phyloP scores from a whole-genome alignment of 1,139 yeast species.

The Blastobotrys buckinghamii region DNA sequence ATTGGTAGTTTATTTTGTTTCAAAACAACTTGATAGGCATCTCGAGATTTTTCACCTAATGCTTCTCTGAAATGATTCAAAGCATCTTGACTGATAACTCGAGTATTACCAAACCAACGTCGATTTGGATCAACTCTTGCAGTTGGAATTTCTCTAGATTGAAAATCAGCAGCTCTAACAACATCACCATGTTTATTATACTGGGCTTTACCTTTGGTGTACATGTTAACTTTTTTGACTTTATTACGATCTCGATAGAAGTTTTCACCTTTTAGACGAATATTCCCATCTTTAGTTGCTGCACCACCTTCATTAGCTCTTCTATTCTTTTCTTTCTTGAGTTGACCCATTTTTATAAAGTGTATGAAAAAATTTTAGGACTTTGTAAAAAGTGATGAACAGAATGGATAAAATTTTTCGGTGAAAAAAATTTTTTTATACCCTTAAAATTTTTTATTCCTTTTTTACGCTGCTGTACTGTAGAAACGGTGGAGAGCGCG shows the following conservation, averaged over 20 bases:
- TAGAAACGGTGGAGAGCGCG: too few relatives aligned
- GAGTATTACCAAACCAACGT: slow-evolving; percentile 95
- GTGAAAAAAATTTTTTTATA: slow-evolving; percentile 2
- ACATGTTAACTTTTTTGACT: slow-evolving; percentile 86
- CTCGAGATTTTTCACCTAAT: slow-evolving; percentile 78
- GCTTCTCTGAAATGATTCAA: slow-evolving; percentile 91
- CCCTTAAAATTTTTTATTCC: neutral
- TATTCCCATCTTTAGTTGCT: slow-evolving; percentile 79
- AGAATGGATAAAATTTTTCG: neutral
- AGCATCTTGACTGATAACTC: slow-evolving; percentile 97
- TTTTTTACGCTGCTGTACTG: too few relatives aligned
- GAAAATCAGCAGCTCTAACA: slow-evolving; percentile 80
- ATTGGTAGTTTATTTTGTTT: slow-evolving; percentile 91
- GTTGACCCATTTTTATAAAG: slow-evolving; percentile 65
- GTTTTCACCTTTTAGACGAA: slow-evolving; percentile 94
- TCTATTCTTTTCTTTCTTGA: slow-evolving; percentile 85
- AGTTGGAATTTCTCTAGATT: slow-evolving; percentile 78
- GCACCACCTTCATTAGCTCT: slow-evolving; percentile 65
- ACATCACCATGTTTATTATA: slow-evolving; percentile 86
- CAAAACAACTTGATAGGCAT: slow-evolving; percentile 81
- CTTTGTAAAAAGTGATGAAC: slow-evolving; percentile 6
- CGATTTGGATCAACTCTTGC: slow-evolving; percentile 96
- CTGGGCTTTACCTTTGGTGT: slow-evolving; percentile 82
- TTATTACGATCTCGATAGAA: slow-evolving; percentile 90
- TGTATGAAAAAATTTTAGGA: slow-evolving; percentile 4